Evolutionary conservation across 495 filamentous ascomycete genomes (phyloP), one percentile per base, ranked within the genome.

Genomic region (Neurospora terricola): DNA sequence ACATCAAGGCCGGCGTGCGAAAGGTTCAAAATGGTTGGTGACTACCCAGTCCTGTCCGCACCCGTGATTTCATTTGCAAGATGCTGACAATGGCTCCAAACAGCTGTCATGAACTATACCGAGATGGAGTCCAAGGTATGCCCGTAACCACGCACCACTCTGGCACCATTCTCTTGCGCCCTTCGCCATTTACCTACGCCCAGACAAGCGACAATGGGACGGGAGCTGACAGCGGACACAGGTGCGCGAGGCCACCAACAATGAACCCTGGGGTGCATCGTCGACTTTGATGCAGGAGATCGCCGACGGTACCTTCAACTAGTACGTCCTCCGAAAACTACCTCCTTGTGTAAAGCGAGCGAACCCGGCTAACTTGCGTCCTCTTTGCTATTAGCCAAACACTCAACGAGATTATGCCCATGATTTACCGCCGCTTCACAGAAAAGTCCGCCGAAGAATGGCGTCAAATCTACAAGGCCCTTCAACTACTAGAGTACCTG

Each of bases 41-140:
- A 70, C n/a, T 34, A 66, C 69, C 27, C 4, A 38, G 37, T 4
- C 37, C 69, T 10, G 34, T 10, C 43, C 48, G 62, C n/a, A 36
- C 4, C 21, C 14, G 6, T 54, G 9, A 11, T 69, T 18, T 5
- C 10, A 37, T 8, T 5, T 68, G 10, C 16, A 42, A 38, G 69
- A 69, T 73, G 70, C 45, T 72, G 70, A 72, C 80, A 77, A 45
- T 18, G 39, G 40, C 16, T 27, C 9, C 69, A 5, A 0, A 59
- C 78, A 98, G 95, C 94, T 75, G 95, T 99, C 48, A 98, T 98
- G 96, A 99, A 98, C 83, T 98, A 95, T 82, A 99, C 96, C n/a
- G 96, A 98, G 81, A 98, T 98, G 95, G 96, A 99, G 84, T 86
- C 94, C 71, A 99, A 98, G 92, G 94, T 96, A 76, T 38, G 76